phyloP scores from a whole-genome alignment of 2,329 filamentous ascomycete genomes.

The Alternaria infectoria region DNA sequence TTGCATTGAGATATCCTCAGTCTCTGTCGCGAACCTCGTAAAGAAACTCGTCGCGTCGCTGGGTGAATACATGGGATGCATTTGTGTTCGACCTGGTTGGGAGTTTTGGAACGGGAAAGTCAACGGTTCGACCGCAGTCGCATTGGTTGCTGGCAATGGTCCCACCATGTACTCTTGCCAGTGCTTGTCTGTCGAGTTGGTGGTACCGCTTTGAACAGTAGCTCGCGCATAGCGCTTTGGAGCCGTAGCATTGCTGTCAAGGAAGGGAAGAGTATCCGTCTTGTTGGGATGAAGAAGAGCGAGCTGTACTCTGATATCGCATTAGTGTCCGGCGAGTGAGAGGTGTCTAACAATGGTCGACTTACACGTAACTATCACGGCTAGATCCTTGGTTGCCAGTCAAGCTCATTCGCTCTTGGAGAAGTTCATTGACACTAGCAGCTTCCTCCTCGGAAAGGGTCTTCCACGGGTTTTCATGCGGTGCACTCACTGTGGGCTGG shows the following conservation, averaged over 20 bases:
- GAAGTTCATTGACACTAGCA: slow-evolving; percentile 11
- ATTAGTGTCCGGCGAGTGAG: not conserved
- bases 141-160: slow-evolving; percentile 55
- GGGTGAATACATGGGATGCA: slow-evolving; percentile 13
- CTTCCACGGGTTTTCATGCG: slow-evolving; percentile 18
- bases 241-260: slow-evolving; percentile 13
- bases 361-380: slow-evolving; percentile 21
- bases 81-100: slow-evolving; percentile 17
- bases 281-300: slow-evolving; percentile 28
- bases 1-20: slow-evolving; percentile 27
- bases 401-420: slow-evolving; percentile 12
- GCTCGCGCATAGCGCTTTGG: slow-evolving; percentile 29
- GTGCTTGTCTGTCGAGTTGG: slow-evolving; percentile 35
- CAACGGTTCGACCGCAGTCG: slow-evolving; percentile 39
- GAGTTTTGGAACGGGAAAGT: slow-evolving; percentile 29
- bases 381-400: slow-evolving; percentile 16
- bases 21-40: slow-evolving; percentile 13
- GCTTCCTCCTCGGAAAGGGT: slow-evolving; percentile 16
- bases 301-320: slow-evolving; percentile 8
- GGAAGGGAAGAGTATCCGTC: slow-evolving; percentile 22
- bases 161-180: slow-evolving; percentile 57
- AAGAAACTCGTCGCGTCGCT: slow-evolving; percentile 14
- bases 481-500: slow-evolving; percentile 15
- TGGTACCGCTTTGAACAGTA: slow-evolving; percentile 22
- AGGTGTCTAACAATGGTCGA: not conserved